Evolutionary conservation across 140 eudicot species (phyloP), one percentile per base, ranked within the genome.

Genomic region (Flaveria floridana): DNA sequence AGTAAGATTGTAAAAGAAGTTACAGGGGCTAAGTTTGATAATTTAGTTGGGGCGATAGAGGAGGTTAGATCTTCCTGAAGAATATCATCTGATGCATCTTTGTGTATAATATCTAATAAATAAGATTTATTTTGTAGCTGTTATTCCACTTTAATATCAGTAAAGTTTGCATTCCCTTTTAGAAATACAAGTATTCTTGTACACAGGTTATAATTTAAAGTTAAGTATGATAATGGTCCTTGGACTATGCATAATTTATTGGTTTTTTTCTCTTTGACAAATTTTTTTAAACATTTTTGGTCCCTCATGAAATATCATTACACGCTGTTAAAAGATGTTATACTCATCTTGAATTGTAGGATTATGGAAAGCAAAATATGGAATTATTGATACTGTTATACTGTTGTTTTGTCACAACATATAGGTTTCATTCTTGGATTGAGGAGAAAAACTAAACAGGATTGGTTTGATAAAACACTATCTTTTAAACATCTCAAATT

Each of bases 1-100:
- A 77, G 86, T 70, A 86, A 88, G 80, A 64, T 91, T 70, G 85
- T 85, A 39, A 86, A 86, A 76, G 97, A 91, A 80, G 87, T 91
- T 18, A 91, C 95, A 0, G 96, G 97, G 47, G 96, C 96, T 67
- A 91, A 91, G 79, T 83, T 78, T 41, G 96, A 91, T 30, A 80
- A 85, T 16, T 53, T 53, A 16, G 61, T 18, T 53, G 61, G 25
- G 16, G 61, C 61, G 7, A 53, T 53, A 53, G 61, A 53, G 23
- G 61, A 16, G 23, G 61, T 53, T 53, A 53, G 26, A 53, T 53
- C 61, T 53, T 53, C 25, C 7, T 53, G 61, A 53, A 53, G 26
- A 53, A 53, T 30, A 3, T 30, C 61, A 53, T 18, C 11, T 53
- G 61, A 53, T 53, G 6, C 61, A 53, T 53, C 61, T 53, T 52